Base-by-base conservation (phyloP, 1,284 basidiomycete genomes). In the Ganoderma leucocontextum region DNA sequence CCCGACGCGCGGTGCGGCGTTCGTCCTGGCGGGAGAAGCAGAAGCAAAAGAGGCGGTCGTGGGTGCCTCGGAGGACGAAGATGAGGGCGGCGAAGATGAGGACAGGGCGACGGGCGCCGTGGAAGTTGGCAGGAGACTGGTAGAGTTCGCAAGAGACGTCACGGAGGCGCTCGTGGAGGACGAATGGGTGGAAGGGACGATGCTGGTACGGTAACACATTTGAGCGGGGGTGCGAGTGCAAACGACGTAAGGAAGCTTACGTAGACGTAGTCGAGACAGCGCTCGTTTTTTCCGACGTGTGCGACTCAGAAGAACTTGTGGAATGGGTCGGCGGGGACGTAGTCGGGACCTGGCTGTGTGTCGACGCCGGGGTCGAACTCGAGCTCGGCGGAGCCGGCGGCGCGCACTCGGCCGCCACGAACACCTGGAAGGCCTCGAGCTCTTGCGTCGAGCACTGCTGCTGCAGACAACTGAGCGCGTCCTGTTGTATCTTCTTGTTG, bases 401-500 rank as follows among this genome's bases (percentile, higher is more conserved):
- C n/a, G 58, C 39, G 38, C 58, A 60, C 39, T 60, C 58, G 10
- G 38, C 58, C 33, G 61, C 61, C 13, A 47, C 10, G 36, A 49
- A 49, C 9, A 62, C 22, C 42, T 49, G 44, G 1, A 17, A 8
- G 15, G 22, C 33, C 33, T 47, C 42, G 17, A 62, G 22, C 42
- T 62, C 49, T n/a, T 22, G 17, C 61, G 25, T 42, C 61, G 61
- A 35, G 25, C 61, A 62, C 25, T 47, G 44, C 61, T 47, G 35
- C 33, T 62, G 61, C 12, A 60, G 35, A 8, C 58, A 60, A 39
- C 39, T 60, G 22, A 60, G 7, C 19, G 25, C 39, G 39, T 60
- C 58, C 38, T 60, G 58, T 39, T 60, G 58, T 22, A 60, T 60
- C 39, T 60, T 60, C 38, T 38, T 60, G 58, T 60, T 60, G 10